Conservation (phyloP, 768 basidiomycete species). For the Tubosaeta brunneosetosa region DNA sequence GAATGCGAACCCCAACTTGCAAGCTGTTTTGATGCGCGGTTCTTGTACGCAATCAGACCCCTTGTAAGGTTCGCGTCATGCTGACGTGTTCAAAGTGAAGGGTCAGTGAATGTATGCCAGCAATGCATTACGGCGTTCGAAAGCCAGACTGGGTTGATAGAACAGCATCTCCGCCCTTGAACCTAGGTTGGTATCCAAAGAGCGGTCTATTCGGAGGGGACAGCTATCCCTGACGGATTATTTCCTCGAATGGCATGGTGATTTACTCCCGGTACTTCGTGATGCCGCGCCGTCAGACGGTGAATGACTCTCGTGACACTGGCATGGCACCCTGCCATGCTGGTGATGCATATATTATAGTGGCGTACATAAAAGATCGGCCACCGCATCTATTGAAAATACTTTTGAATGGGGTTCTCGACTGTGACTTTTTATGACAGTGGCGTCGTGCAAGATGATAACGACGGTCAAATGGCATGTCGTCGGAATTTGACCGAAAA, state of each 20-base stretch:
- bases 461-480: constrained; percentile 10
- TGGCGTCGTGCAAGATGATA: constrained; percentile 21
- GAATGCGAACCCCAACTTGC: constrained; percentile 20
- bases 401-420: constrained; percentile 8
- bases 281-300: constrained; percentile 16
- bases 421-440: constrained; percentile 17
- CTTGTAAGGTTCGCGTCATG: constrained; percentile 18
- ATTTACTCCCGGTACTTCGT: constrained; percentile 20
- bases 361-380: constrained; percentile 19
- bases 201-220: neutral
- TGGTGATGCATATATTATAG: constrained; percentile 14
- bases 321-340: constrained; percentile 5
- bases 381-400: constrained; percentile 9
- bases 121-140: constrained; percentile 27
- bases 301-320: constrained; percentile 15
- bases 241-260: constrained; percentile 13
- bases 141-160: neutral
- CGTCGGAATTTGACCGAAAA: constrained; percentile 21
- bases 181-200: constrained; percentile 8
- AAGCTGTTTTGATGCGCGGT: constrained; percentile 10
- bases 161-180: constrained; percentile 21
- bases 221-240: constrained; percentile 2
- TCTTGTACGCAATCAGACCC: constrained; percentile 27
- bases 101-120: constrained; percentile 26
- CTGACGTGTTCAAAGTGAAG: constrained; percentile 27